Base-by-base conservation (phyloP, 129 eudicot species). In the Helichrysum umbraculigerum region DNA sequence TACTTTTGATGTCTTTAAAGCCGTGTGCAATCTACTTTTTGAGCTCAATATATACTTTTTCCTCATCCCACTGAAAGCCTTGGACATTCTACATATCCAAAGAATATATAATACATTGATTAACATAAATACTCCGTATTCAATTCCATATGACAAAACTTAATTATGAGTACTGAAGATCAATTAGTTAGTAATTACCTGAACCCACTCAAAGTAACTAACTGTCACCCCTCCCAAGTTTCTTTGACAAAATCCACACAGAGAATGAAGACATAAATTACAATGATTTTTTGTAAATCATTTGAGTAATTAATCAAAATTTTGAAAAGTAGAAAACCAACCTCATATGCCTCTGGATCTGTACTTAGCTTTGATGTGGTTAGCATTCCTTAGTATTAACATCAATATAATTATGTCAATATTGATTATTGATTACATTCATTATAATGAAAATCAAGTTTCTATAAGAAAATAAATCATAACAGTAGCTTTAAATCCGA, bases 191-290 rank as follows among this genome's bases (percentile, higher is more conserved):
- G 28, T 20, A 66, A 32, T 8, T 90, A 93, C 98, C 98, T 94
- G 98, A 77, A 91, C 99, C 99, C 99, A 94, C 83, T 94, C 99
- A 72, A 91, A 94, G 79, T 94, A 94, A 79, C 99, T 94, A 44
- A 94, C 99, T 3, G 97, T 91, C 16, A 94, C 99, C 16, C 99
- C 99, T 20, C 99, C 99, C 0, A 92, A 89, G 77, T 91, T 94
- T 94, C 89, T 94, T 91, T 65, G 88, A 59, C 58, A 94, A 71
- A 7, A 93, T 90, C 98, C 88, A 84, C 39, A 7, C 7, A 35
- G 39, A 35, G 39, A 35, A 66, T 1, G 7, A 74, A 57, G n/a
- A 20, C 14, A 11, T 29, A 20, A 39, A 59, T 35, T 34, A 61
- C 25, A 66, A 12, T 3, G 6, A 34, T 41, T 52, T 22, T 7